Evolutionary conservation across 495 filamentous ascomycete genomes (phyloP).

Genomic region (Lasiosphaeris hirsuta): DNA sequence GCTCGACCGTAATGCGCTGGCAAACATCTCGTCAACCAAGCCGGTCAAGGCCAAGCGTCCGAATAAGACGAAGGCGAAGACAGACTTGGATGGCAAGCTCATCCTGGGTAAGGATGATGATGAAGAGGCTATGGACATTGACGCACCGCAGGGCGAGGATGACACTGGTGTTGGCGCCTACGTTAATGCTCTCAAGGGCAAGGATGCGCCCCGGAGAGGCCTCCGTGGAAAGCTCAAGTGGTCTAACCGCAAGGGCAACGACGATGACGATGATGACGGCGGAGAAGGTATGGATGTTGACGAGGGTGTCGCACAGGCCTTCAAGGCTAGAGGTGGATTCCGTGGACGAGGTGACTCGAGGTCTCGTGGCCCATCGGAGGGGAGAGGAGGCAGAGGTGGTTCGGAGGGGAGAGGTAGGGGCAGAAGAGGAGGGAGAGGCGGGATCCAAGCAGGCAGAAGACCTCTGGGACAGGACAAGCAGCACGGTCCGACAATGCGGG

Average conservation of each 20-base stretch:
- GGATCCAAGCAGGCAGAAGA: constrained; percentile 12
- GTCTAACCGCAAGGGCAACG: constrained; percentile 56
- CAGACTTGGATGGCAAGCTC: constrained; percentile 83
- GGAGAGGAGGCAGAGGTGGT: constrained; percentile 14
- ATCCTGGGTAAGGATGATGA: constrained; percentile 62
- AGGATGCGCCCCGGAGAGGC: constrained; percentile 76
- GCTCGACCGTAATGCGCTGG: constrained; percentile 80
- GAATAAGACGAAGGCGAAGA: constrained; percentile 62
- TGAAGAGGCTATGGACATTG: constrained; percentile 60
- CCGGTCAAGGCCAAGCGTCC: constrained; percentile 59
- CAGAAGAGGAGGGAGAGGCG: constrained; percentile 21
- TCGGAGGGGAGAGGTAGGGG: constrained; percentile 10
- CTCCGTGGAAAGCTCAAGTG: constrained; percentile 87
- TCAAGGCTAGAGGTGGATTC: constrained; percentile 36
- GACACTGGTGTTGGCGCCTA: constrained; percentile 82
- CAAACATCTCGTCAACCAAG: constrained; percentile 88
- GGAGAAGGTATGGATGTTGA: constrained; percentile 60
- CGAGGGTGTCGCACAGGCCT: constrained; percentile 41
- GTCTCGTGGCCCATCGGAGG: constrained; percentile 11
- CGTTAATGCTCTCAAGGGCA: constrained; percentile 81
- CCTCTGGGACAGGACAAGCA: constrained; percentile 20
- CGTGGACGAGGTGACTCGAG: constrained; percentile 27
- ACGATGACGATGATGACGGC: constrained; percentile 63
- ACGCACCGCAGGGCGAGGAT: constrained; percentile 43
- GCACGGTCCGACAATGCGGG: constrained; percentile 5